Evolutionary conservation across 768 basidiomycete genomes (phyloP).

Genomic region (Agaricus sinodeliciosus): DNA sequence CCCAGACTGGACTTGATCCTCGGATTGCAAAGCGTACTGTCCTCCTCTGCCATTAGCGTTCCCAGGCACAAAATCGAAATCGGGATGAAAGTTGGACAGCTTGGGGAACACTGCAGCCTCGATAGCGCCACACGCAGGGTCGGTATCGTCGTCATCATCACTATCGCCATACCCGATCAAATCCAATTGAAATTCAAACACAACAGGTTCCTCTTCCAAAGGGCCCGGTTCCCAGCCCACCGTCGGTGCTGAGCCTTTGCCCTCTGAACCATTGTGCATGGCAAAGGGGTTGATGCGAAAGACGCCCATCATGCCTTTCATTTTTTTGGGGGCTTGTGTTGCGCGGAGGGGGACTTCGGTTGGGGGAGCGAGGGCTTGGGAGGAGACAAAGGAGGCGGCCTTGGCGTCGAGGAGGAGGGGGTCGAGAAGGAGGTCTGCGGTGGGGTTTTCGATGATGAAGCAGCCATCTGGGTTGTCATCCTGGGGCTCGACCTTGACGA

Average conservation of each 20-base stretch:
- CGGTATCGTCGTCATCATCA: constrained; percentile 5
- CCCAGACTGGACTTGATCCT: not conserved
- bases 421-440: constrained; percentile 6
- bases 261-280: constrained; percentile 35
- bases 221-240: constrained; percentile 45
- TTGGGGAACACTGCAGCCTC: not conserved
- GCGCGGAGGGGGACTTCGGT: constrained; percentile 71
- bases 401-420: constrained; percentile 1
- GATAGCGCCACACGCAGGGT: not conserved
- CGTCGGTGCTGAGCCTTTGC: constrained; percentile 9
- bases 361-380: constrained; percentile 42
- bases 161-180: constrained; percentile 17
- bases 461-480: constrained; percentile 28
- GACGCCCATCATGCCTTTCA: constrained; percentile 73
- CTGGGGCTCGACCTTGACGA: constrained; percentile 31
- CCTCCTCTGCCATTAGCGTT: no score
- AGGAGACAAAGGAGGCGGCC: constrained; percentile 16
- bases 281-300: constrained; percentile 76
- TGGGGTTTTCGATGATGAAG: constrained; percentile 40
- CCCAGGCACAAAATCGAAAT: not conserved
- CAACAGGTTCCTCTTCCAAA: constrained; percentile 50
- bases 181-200: constrained; percentile 63
- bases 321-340: constrained; percentile 61
- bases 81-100: not conserved
- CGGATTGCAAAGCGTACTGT: not conserved